Base-by-base conservation (phyloP, 129 eudicot species). In the Mikania micrantha region DNA sequence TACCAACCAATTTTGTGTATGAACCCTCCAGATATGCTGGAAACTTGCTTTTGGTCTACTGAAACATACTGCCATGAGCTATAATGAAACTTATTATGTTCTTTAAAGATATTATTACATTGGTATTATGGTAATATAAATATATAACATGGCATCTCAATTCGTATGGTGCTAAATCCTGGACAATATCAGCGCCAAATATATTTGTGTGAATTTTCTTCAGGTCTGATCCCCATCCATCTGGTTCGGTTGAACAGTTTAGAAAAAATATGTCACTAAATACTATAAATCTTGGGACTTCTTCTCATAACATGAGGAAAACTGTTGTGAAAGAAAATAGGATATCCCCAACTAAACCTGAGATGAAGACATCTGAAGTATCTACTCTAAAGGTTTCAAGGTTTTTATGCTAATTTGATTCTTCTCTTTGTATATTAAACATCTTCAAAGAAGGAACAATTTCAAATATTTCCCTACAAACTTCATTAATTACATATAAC, bases 331-430 rank as follows among this genome's bases (percentile, higher is more conserved):
- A 72, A 59, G 76, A 64, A 65, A 77, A 45, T 15, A 79, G 35
- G 71, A 21, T 44, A 17, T 72, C 84, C 24, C 45, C 84, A 9
- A 49, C 69, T 54, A 78, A 77, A 77, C 25, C 79, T 72, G 85
- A 49, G 62, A 72, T 54, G 53, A 76, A 42, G 69, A 45, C 60
- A 60, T 72, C 84, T 73, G 78, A 67, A 69, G 85, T 62, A 67
- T 68, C 83, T 71, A 57, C 49, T 57, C 54, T 60, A 60, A 81
- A 48, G 59, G 67, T 74, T 77, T 52, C 83, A 21, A 71, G 90
- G 95, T 87, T 76, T 44, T 63, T 59, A 15, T 32, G 16, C 66
- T 28, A 61, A 54, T 40, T 47, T 45, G 7, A 9, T 9, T 1
- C 5, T 59, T 49, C 9, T 64, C 11, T 42, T 42, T 31, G 27